Percentiles rank a stretch among this genome's conserved stretches.
Evolutionary conservation across 805 yeast genomes (phyloP).

Genomic region (Candida coleopterorum): DNA sequence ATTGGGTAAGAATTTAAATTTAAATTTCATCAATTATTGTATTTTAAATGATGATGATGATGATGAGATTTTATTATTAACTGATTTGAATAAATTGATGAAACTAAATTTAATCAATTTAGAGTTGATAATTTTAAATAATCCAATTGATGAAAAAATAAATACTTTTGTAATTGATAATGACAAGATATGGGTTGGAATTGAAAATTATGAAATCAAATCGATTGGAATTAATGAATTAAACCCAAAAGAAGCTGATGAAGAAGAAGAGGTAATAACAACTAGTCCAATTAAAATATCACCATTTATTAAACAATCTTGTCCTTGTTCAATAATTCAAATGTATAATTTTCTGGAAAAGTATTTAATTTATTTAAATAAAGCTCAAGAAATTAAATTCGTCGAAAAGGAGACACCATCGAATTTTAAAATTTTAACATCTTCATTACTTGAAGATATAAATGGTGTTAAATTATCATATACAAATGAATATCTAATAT

Average conservation of each 20-base stretch:
- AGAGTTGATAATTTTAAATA: slow-evolving; percentile 13
- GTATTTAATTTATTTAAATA: slow-evolving; percentile 28
- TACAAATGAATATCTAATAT: slow-evolving; percentile 29
- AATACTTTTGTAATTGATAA: slow-evolving; percentile 17
- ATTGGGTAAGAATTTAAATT: slow-evolving; percentile 44
- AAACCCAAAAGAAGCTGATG: slow-evolving; percentile 7
- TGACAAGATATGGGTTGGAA: slow-evolving; percentile 24
- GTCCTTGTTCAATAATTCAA: slow-evolving; percentile 18
- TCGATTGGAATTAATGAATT: slow-evolving; percentile 11
- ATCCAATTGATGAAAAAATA: slow-evolving; percentile 14
- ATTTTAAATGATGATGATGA: slow-evolving; percentile 31
- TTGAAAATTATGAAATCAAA: slow-evolving; percentile 10
- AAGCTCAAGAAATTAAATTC: slow-evolving; percentile 32
- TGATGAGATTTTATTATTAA: slow-evolving; percentile 32
- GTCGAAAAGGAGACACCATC: slow-evolving; percentile 15
- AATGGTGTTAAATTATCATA: slow-evolving; percentile 26
- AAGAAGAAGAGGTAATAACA: too few relatives aligned
- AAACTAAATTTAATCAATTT: slow-evolving; percentile 18
- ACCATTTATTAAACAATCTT: slow-evolving; percentile 5
- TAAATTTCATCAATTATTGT: slow-evolving; percentile 44
- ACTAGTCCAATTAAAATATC: neutral
- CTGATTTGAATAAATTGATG: slow-evolving; percentile 30
- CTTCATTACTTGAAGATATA: slow-evolving; percentile 33
- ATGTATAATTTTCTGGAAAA: slow-evolving; percentile 19
- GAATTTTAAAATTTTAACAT: slow-evolving; percentile 19